Base-by-base conservation (phyloP, 805 yeast species). In the Tetrapisispora namnaoensis region DNA sequence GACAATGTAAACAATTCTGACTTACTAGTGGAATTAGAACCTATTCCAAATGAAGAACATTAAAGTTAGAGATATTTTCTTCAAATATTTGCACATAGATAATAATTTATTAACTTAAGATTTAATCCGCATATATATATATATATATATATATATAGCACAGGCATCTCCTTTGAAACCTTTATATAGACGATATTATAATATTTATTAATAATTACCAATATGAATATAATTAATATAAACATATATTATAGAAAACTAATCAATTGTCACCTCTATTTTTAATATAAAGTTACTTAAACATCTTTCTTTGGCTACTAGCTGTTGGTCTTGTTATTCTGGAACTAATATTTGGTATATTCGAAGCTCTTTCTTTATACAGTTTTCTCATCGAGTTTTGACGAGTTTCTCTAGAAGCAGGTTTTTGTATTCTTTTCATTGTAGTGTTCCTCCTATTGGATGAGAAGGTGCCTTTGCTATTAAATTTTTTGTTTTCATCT, bases 1-100 rank as follows among this genome's bases (percentile, higher is more conserved):
- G 98, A 91, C 61, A 83, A 90, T 45, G 97, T 91, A 45, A 97
- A 89, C 62, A 95, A 96, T 48, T 81, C 83, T 54, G 99, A 91
- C 66, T 75, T 91, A 68, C 74, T 93, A 56, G 80, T 82, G 57
- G 73, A 73, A 63, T 71, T 84, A 55, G 74, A 60, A 42, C 60
- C 38, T 10, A 6, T 17, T 11, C 2, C n/a, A n/a, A 17, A 30
- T 18, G 37, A 42, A 18, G 5, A 24, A 17, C 3, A 13, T 16
- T n/a, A 8, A n/a, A 5, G n/a, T n/a, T 14, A 17, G 8, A n/a
- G 7, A 27, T 27, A 27, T 2, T 10, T 4, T 36, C 20, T 36
- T 17, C 5, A 18, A 17, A n/a, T n/a, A 7, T 10, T 17, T 36
- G 28, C 28, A 24, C 8, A 24, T 24, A 24, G 4, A 24, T 24